phyloP scores from a whole-genome alignment of 2,329 filamentous ascomycete genomes.

The Xylariaceae sp. region DNA sequence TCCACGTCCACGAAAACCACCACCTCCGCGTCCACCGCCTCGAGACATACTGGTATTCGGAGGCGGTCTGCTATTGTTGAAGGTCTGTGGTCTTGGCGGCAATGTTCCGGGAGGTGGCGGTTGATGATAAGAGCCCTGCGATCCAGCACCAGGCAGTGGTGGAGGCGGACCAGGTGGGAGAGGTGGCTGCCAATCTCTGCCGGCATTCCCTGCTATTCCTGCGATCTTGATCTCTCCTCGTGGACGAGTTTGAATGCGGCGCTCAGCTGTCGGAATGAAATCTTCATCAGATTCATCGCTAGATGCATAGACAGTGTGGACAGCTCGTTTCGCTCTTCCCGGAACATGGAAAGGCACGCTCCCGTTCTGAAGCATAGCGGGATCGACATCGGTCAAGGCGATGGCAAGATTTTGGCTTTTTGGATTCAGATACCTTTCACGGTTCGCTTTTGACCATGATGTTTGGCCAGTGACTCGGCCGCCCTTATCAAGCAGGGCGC shows the following conservation, averaged over 20 bases:
- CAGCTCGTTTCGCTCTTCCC: conserved; percentile 24
- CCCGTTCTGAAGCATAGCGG: background rate
- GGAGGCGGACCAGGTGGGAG: conserved; percentile 25
- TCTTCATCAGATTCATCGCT: conserved; percentile 33
- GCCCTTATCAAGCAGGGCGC: conserved; percentile 32
- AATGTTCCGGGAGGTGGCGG: conserved; percentile 20
- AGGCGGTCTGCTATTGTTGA: conserved; percentile 4
- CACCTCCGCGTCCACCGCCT: conserved; percentile 33
- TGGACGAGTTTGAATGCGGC: conserved; percentile 17
- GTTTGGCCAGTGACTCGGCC: conserved; percentile 31
- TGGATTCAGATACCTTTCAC: conserved; percentile 47
- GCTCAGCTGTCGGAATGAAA: conserved; percentile 26
- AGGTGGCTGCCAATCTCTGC: conserved; percentile 21
- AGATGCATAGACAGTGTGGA: conserved; percentile 31
- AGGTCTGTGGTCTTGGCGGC: conserved; percentile 21
- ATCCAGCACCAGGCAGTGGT: conserved; percentile 3
- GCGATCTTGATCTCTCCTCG: conserved; percentile 28
- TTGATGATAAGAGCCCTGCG: conserved; percentile 14
- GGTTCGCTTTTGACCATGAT: conserved; percentile 52
- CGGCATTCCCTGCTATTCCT: conserved; percentile 23
- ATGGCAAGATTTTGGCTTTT: conserved; percentile 39
- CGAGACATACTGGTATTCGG: conserved; percentile 8
- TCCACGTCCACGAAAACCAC: conserved; percentile 9
- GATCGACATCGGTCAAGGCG: conserved; percentile 22
- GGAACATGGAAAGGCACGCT: conserved; percentile 23